Base-by-base conservation (phyloP, 441 rosid species). In the Syzygium syzygioides region DNA sequence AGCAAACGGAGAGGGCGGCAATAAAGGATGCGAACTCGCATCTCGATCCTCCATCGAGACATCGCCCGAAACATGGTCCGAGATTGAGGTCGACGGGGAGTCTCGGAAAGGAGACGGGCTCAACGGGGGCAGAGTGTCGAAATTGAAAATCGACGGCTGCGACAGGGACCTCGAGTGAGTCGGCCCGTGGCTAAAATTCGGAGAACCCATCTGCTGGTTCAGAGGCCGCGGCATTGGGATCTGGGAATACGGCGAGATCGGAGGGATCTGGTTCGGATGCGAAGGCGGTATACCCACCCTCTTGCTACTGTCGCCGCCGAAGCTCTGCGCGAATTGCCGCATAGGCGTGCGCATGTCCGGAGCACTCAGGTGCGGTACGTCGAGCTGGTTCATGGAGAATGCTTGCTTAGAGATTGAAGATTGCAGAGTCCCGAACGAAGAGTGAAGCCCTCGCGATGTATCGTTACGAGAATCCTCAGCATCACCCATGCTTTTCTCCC, bases 81-180 rank as follows among this genome's bases (percentile, higher is more conserved):
- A 89, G 87, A 86, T 90, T 34, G 93, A 79, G 1, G 91, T 53
- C 0, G 93, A 89, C 3, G 94, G 92, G 28, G 95, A 90, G 85
- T 94, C 95, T 10, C 94, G 92, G 23, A 92, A 96, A 2, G 98
- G 91, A n/a, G 96, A 94, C 1, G 99, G 98, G 85, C 98, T 95
- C 87, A 89, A 9, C 10, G 90, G 90, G 9, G 90, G 90, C 83
- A 89, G 52, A 14, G 53, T 64, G 88, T 89, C 90, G 57, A 89
- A 89, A 23, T 87, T 86, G 54, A 89, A 89, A 14, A 89, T 93
- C 3, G 97, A 91, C 3, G 99, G 99, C 85, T 98, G 99, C 12
- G 99, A 97, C 85, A 98, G 88, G 87, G 99, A 98, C 86, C 99
- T 93, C 1, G 98, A 97, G 86, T 98, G 99, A 85, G 93, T 88